These are phyloP conservation scores for Hydnomerulius pinastri DNA, from an alignment of 768 basidiomycete species.

Conservation along the genomic window DNA sequence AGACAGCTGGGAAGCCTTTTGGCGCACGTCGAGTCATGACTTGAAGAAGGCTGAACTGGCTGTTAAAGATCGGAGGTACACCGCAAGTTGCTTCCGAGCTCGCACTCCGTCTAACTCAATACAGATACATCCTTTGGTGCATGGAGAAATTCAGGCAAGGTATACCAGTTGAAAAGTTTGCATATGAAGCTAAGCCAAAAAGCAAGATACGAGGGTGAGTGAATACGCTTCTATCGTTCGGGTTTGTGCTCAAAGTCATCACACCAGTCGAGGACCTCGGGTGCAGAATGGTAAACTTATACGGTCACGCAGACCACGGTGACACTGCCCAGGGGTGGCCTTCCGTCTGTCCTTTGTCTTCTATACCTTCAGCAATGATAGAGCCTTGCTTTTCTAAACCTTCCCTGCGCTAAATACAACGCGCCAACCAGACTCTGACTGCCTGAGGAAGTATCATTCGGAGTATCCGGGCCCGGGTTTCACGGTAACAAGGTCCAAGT, in stretches of 20 bases:
- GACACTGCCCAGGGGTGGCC: conserved; percentile 3
- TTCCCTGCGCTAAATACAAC: not conserved
- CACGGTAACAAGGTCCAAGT: not conserved
- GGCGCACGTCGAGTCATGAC: conserved; percentile 56
- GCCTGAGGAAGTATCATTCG: too few relatives aligned
- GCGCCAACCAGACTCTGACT: too few relatives aligned
- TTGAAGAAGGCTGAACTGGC: conserved; percentile 67
- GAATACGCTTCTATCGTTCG: not conserved
- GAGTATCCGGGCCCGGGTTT: not conserved
- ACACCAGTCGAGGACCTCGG: conserved; percentile 66
- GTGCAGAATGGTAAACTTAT: conserved; percentile 76
- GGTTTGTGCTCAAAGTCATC: not conserved
- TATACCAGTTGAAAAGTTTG: conserved; percentile 56
- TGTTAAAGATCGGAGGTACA: conserved; percentile 72
- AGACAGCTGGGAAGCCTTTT: conserved; percentile 74
- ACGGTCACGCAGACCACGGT: conserved; percentile 56
- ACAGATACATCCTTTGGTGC: conserved; percentile 82
- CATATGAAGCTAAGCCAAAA: conserved; percentile 65
- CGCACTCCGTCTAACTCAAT: conserved; percentile 5
- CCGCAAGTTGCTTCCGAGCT: conserved; percentile 4
- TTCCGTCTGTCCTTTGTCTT: conserved; percentile 4
- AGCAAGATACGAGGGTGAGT: conserved; percentile 82
- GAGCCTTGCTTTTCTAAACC: not conserved
- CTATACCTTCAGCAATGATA: conserved; percentile 16
- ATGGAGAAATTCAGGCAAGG: conserved; percentile 77